phyloP scores from a whole-genome alignment of 176 grass and related monocot species.

The Microstegium vimineum region DNA sequence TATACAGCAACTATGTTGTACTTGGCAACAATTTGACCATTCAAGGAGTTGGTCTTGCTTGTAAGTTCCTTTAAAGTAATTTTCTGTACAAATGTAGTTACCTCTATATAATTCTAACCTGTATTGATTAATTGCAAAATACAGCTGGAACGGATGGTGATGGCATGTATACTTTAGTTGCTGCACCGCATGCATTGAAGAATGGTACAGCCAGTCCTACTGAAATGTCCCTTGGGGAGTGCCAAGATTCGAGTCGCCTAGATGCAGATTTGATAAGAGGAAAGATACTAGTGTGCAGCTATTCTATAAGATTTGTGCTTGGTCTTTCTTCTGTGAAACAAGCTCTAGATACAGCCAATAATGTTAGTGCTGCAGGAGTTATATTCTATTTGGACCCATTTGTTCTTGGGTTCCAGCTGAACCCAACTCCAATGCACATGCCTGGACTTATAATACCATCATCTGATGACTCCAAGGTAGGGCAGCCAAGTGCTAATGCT shows the following conservation, averaged over 20 bases:
- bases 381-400: conserved; percentile 98
- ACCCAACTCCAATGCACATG: conserved; percentile 92
- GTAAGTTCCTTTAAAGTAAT: conserved; percentile 59
- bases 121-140: conserved; percentile 26
- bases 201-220: conserved; percentile 48
- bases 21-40: conserved; percentile 93
- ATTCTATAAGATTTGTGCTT: conserved; percentile 97
- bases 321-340: conserved; percentile 95
- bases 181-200: conserved; percentile 74
- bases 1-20: conserved; percentile 76
- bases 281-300: conserved; percentile 89
- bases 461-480: conserved; percentile 94
- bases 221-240: conserved; percentile 77
- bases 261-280: conserved; percentile 67
- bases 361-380: conserved; percentile 77
- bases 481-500: neutral
- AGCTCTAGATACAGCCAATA: conserved; percentile 81
- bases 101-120: conserved; percentile 8
- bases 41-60: conserved; percentile 83
- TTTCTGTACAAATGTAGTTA: neutral
- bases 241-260: conserved; percentile 83
- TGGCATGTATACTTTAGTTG: conserved; percentile 75
- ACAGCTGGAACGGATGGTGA: conserved; percentile 93
- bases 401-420: conserved; percentile 96
- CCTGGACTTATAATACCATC: conserved; percentile 97